Base-by-base conservation (phyloP, 2,329 filamentous ascomycete genomes). In the Ophiostoma piceae region DNA sequence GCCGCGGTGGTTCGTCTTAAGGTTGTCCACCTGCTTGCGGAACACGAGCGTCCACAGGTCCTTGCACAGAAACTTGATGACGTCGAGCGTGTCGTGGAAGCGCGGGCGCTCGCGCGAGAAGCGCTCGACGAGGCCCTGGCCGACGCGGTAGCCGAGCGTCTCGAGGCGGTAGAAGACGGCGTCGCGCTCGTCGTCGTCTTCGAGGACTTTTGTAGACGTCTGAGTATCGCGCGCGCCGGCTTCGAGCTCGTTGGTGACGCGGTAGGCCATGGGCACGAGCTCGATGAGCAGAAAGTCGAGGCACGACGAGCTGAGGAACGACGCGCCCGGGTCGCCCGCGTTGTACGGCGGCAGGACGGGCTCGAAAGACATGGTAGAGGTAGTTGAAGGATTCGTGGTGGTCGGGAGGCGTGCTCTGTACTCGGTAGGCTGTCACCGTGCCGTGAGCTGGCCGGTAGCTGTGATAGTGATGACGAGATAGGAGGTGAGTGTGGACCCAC, bases 51-150 rank as follows among this genome's bases (percentile, higher is more conserved):
- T 93, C 95, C 95, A 99, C 64, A 99, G 84, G 79, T 99, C 95
- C 82, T 99, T 99, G 86, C 95, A 99, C 67, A 99, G 84, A 77
- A 99, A 98, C 79, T 99, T 99, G 78, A 99, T 99, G 67, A 94
- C 91, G 77, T 98, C 95, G 60, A 99, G 87, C 3, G 94, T 94
- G 75, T 97, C 93, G 72, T 90, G 92, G 77, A 97, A 96, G 67
- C 93, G 91, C 57, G 94, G 92, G 68, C 92, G 86, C 78, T 96
- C 91, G 77, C 87, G 85, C 11, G 91, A 92, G 82, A 95, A 94
- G 92, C 94, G 86, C 81, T 99, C 95, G 26, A 94, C 93, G 70
- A 98, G 84, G 0, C 95, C 95, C 80, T 97, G 87, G 0, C 95
- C 95, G 69, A 99, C 95, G 57, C 95, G 84, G 80, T 97, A 98